Evolutionary conservation across 2,329 filamentous ascomycete species (phyloP), one percentile per base, ranked within the genome.

Genomic region (Ascocoryne sarcoides): DNA sequence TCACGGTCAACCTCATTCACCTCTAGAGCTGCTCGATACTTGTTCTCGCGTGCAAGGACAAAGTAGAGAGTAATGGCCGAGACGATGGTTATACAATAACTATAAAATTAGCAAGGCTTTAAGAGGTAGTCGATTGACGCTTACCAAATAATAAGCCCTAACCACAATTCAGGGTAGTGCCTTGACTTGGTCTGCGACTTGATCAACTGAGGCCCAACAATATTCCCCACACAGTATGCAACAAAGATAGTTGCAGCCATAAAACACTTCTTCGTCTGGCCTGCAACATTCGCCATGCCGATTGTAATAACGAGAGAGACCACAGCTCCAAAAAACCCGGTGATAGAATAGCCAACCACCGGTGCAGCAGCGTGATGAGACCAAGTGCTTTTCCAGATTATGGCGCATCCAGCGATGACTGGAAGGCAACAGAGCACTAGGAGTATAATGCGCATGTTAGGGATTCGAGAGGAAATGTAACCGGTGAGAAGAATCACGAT

Each of bases 241-340:
- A 84, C 79, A 47, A 87, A 88, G 1, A 84, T 80, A 0, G 78
- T 77, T 0, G 79, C 77, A 0, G 82, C 79, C 69, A 83, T 85
- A 52, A 82, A 79, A 47, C 77, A 82, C 66, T 87, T 87, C 64
- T 88, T 88, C 0, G 82, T 87, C 17, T 82, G 73, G 0, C 84
- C 83, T 0, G 82, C 82, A 0, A 87, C 80, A 48, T 88, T 88
- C 9, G 75, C 73, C 67, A 75, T 75, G 0, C 71, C 73, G 2
- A 76, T 54, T 0, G 66, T 67, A 31, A 78, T 74, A 2, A 71
- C 69, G n/a, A 75, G 63, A 32, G 75, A 79, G 1, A 84, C 82
- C 0, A 84, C 80, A 0, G 75, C 77, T 0, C 81, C 82, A 48
- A 86, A 87, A 48, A 80, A 83, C 0, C 82, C 82, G 2, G 80